A percentile compares a stretch with the other conserved stretches of the same genome.
Evolutionary conservation across 2,329 filamentous ascomycete genomes (phyloP).

Genomic region (Malbranchea cinnamomea): DNA sequence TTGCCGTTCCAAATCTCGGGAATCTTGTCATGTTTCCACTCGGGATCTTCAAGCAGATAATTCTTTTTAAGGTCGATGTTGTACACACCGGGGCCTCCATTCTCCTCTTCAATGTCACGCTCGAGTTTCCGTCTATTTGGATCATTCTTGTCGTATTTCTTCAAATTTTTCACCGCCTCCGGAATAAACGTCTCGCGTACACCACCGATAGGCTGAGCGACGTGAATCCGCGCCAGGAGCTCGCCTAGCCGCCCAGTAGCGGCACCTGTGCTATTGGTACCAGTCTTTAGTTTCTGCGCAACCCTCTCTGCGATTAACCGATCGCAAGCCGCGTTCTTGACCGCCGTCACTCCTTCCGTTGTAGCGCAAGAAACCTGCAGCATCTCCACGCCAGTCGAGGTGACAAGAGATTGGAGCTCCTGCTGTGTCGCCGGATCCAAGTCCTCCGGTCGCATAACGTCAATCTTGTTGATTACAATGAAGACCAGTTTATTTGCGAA

Average conservation of each 20-base stretch:
- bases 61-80: slow-evolving; percentile 83
- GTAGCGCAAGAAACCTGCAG: slow-evolving; percentile 91
- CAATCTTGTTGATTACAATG: slow-evolving; percentile 96
- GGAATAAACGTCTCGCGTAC: slow-evolving; percentile 75
- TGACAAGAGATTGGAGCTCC: slow-evolving; percentile 64
- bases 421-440: slow-evolving; percentile 64
- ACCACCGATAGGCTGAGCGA: slow-evolving; percentile 81
- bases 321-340: slow-evolving; percentile 91
- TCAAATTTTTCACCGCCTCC: slow-evolving; percentile 61
- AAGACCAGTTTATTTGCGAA: slow-evolving; percentile 97
- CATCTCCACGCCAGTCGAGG: slow-evolving; percentile 80
- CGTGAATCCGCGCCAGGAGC: slow-evolving; percentile 87
- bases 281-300: slow-evolving; percentile 83
- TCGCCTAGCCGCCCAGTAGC: slow-evolving; percentile 74
- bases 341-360: slow-evolving; percentile 80
- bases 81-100: slow-evolving; percentile 90
- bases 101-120: slow-evolving; percentile 76
- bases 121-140: slow-evolving; percentile 69
- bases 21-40: slow-evolving; percentile 94
- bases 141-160: slow-evolving; percentile 83
- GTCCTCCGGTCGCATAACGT: slow-evolving; percentile 76
- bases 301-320: slow-evolving; percentile 84
- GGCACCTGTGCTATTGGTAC: slow-evolving; percentile 63
- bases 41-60: slow-evolving; percentile 72
- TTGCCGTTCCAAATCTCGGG: slow-evolving; percentile 89